Conservation (phyloP, 768 basidiomycete genomes). For the Pleurotus ostreatus region DNA sequence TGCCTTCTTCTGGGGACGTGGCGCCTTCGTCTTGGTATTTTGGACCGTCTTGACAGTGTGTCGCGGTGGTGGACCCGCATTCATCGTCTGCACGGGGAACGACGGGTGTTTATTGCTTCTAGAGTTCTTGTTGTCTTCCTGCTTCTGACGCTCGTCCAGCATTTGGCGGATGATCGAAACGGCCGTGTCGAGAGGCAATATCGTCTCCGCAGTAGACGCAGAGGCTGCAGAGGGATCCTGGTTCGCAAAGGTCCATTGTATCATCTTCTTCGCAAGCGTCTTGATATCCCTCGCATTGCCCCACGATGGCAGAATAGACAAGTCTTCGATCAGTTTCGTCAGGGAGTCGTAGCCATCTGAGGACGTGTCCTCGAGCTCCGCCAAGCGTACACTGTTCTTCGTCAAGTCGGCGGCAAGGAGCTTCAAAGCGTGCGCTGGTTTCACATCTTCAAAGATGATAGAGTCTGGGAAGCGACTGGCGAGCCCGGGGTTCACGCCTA, state of each 20-base stretch:
- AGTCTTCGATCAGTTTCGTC: slow-evolving; percentile 30
- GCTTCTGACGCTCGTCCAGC: slow-evolving; percentile 16
- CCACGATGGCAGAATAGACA: slow-evolving; percentile 52
- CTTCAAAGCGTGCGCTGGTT: slow-evolving; percentile 41
- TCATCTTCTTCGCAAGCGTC: slow-evolving; percentile 47
- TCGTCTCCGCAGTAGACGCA: slow-evolving; percentile 10
- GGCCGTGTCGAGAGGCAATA: slow-evolving; percentile 21
- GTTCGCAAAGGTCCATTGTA: slow-evolving; percentile 30
- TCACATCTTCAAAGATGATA: slow-evolving; percentile 50
- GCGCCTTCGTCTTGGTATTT: slow-evolving; percentile 7
- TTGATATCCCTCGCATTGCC: slow-evolving; percentile 68
- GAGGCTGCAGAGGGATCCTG: not conserved
- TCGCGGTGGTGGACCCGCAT: slow-evolving; percentile 11
- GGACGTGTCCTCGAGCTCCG: slow-evolving; percentile 28
- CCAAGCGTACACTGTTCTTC: slow-evolving; percentile 36
- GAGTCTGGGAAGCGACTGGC: slow-evolving; percentile 67
- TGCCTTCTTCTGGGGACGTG: slow-evolving; percentile 4
- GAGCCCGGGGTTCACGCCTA: slow-evolving; percentile 57
- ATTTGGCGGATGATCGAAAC: slow-evolving; percentile 14
- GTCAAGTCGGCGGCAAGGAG: slow-evolving; percentile 44
- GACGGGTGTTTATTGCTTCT: slow-evolving; percentile 8
- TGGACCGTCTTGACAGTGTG: slow-evolving; percentile 8
- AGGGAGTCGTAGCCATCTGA: slow-evolving; percentile 30
- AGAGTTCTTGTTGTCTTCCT: slow-evolving; percentile 8
- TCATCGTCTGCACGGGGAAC: slow-evolving; percentile 12